A percentile compares a stretch with the other conserved stretches of the same genome.
Evolutionary conservation across 2,329 filamentous ascomycete genomes (phyloP).

Genomic region (Alternaria consortialis): DNA sequence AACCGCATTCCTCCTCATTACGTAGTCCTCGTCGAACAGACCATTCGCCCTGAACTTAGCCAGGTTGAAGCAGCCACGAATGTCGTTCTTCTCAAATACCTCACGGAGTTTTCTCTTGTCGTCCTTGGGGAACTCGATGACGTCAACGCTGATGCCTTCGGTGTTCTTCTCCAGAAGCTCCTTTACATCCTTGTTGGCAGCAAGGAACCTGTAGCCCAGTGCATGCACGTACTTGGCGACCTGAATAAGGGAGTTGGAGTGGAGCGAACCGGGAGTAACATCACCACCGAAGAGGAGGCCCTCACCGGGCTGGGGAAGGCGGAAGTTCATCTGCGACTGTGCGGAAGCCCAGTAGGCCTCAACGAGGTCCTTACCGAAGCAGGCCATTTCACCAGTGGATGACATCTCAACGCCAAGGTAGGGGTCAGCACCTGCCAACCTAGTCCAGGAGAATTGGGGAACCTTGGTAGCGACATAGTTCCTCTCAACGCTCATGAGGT

Average conservation of each 20-base stretch:
- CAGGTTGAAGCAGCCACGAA: conserved; percentile 94
- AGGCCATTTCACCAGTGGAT: conserved; percentile 96
- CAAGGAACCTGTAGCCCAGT: conserved; percentile 93
- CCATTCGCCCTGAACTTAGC: conserved; percentile 85
- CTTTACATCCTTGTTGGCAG: conserved; percentile 84
- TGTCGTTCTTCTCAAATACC: conserved; percentile 96
- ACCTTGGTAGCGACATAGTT: conserved; percentile 98
- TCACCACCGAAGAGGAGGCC: conserved; percentile 95
- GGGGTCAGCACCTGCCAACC: conserved; percentile 94
- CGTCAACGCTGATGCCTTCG: conserved; percentile 77
- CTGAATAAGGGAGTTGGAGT: conserved; percentile 73
- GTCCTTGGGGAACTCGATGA: conserved; percentile 95
- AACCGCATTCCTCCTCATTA: conserved; percentile 97
- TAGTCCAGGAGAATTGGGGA: conserved; percentile 98
- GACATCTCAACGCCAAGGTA: conserved; percentile 99
- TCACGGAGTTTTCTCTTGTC: conserved; percentile 95
- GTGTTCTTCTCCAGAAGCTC: conserved; percentile 76
- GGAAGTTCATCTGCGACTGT: conserved; percentile 99
- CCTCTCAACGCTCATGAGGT: conserved; percentile 88
- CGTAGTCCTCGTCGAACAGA: conserved; percentile 90
- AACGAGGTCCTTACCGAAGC: conserved; percentile 94
- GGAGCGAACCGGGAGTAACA: conserved; percentile 55
- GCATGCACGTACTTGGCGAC: conserved; percentile 89
- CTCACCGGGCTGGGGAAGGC: conserved; percentile 91
- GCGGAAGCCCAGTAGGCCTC: conserved; percentile 98